phyloP scores from a whole-genome alignment of 352 stramenopile species.

The Phytophthora europaea region DNA sequence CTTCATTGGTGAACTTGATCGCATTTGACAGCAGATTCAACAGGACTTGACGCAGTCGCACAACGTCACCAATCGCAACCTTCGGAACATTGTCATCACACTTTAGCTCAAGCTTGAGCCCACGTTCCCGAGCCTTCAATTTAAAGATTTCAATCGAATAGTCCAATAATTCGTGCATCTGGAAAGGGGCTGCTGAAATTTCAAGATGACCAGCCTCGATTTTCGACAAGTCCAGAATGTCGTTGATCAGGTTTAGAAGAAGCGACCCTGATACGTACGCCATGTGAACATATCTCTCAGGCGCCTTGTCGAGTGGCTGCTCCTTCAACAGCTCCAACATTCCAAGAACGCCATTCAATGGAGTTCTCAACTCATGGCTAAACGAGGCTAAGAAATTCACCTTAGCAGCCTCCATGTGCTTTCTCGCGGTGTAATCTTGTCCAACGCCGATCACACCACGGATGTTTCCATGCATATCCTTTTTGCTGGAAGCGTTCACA shows the following conservation, averaged over 20 bases:
- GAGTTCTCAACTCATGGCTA: constrained; percentile 86
- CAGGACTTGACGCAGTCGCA: constrained; percentile 81
- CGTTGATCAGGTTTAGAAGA: constrained; percentile 94
- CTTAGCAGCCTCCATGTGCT: constrained; percentile 89
- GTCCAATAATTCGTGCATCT: constrained; percentile 85
- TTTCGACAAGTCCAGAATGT: constrained; percentile 94
- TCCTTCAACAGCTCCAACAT: constrained; percentile 89
- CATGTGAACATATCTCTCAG: constrained; percentile 87
- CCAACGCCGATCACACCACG: constrained; percentile 93
- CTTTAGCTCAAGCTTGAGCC: constrained; percentile 87
- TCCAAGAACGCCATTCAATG: constrained; percentile 83
- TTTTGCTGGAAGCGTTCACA: constrained; percentile 89
- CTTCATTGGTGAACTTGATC: constrained; percentile 90
- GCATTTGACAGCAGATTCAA: constrained; percentile 89
- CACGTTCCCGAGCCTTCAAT: constrained; percentile 87
- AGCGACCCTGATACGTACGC: constrained; percentile 87
- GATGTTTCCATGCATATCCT: constrained; percentile 93
- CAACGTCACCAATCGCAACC: constrained; percentile 82
- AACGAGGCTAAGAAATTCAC: constrained; percentile 91
- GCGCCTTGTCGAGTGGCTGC: constrained; percentile 70
- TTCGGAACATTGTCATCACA: constrained; percentile 71
- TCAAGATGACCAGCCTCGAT: constrained; percentile 94
- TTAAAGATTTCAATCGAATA: constrained; percentile 93
- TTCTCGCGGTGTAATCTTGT: constrained; percentile 93
- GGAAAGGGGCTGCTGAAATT: constrained; percentile 87